phyloP scores from a whole-genome alignment of 306 rosid species.

The barrel medic (Medicago truncatula) region DNA sequence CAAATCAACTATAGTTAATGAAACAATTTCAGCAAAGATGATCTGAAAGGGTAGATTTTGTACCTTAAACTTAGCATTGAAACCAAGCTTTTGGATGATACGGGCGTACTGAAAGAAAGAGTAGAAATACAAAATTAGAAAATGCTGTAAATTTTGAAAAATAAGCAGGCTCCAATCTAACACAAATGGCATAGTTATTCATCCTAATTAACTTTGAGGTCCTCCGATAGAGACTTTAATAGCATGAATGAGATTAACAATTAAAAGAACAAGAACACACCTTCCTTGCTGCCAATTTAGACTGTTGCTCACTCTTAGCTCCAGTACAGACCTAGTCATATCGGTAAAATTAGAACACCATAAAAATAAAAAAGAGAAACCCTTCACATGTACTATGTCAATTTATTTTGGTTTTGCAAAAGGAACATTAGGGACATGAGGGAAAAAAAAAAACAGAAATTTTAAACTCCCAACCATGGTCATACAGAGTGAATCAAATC shows the following conservation, averaged over 20 bases:
- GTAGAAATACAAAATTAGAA: constrained; percentile 33
- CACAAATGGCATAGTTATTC: background rate
- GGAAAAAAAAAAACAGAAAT: background rate
- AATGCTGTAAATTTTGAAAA: background rate
- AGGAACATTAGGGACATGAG: background rate
- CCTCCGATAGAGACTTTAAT: constrained; percentile 18
- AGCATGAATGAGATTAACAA: background rate
- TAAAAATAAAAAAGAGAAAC: background rate
- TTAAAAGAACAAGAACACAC: constrained; percentile 41
- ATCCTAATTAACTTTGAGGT: background rate
- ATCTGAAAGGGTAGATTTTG: background rate
- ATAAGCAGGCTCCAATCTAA: constrained; percentile 17
- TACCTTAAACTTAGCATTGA: constrained; percentile 89
- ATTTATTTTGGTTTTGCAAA: background rate
- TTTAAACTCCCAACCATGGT: constrained; percentile 2
- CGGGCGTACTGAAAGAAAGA: constrained; percentile 79
- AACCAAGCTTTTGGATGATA: constrained; percentile 89
- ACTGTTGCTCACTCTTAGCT: constrained; percentile 92
- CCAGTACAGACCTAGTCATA: constrained; percentile 87
- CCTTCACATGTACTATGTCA: background rate
- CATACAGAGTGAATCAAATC: background rate
- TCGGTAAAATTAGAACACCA: constrained; percentile 31
- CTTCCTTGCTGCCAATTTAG: constrained; percentile 96
- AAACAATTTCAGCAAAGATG: constrained; percentile 18
- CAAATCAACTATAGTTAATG: background rate